Base-by-base conservation (phyloP, 2,329 filamentous ascomycete species). In the Ophiostoma sp. region DNA sequence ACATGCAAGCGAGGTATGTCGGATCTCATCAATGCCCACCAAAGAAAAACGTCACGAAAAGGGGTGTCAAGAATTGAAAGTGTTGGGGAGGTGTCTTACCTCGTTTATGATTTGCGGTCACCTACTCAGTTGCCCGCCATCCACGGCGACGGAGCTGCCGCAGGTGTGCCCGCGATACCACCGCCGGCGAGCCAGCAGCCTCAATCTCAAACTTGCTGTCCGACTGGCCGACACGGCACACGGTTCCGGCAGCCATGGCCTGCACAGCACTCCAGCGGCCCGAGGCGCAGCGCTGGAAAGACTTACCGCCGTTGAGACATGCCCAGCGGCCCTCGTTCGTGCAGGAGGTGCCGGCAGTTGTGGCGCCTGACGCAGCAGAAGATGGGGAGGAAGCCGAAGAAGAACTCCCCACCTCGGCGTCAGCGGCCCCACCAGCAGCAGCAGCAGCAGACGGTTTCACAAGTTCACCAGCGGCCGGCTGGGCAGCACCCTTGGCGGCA, bases 281-380 rank as follows among this genome's bases (percentile, higher is more conserved):
- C 17, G 84, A 86, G n/a, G 87, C 88, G 77, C 89, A 91, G 72
- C 88, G 88, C 81, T 91, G 89, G 84, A 89, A 91, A 69, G 84
- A 82, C 31, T 80, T 81, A n/a, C 82, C 83, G 22, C 81, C 83
- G 17, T 36, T 1, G 33, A 89, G 81, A 78, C 89, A 91, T 80
- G 88, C 87, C 87, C 87, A 91, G 19, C 80, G 77, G 25, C 89
- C 89, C 77, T 91, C 88, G 3, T 81, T 73, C 45, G 78, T 80
- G 81, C 89, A 91, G 48, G 83, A 70, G 8, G 83, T 80, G 50
- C 83, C 84, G 17, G 82, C 78, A 28, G 79, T 76, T 19, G 36
- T 52, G 68, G 73, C 73, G 9, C n/a, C 36, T n/a, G 57, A 72
- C 12, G 52, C n/a, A 17, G 71, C 8, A 0, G 33, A 42, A 17